A percentile compares a stretch with the other conserved stretches of the same genome.
phyloP scores from a whole-genome alignment of 805 yeast species.

The Yamadazyma insecticola region DNA sequence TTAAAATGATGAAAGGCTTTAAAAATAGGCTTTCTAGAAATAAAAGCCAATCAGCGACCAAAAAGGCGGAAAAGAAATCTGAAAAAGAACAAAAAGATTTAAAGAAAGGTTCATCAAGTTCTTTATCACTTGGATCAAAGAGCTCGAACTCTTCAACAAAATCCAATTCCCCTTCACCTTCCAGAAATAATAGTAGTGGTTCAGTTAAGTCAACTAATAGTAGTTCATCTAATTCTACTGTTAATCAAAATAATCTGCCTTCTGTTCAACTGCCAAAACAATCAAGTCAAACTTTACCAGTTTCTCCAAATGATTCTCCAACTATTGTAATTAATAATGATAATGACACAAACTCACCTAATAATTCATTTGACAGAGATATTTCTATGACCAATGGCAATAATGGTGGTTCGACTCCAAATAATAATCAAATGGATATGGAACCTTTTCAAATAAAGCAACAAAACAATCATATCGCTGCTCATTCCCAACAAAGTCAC shows the following conservation, averaged over 20 bases:
- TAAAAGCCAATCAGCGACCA: conserved; percentile 23
- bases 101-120: conserved; percentile 7
- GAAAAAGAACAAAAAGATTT: conserved; percentile 19
- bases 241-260: conserved; percentile 13
- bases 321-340: conserved; percentile 10
- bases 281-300: conserved; percentile 6
- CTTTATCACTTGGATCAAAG: conserved; percentile 8
- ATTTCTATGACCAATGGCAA: too few species aligned
- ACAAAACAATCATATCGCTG: conserved; percentile 13
- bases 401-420: too few species aligned
- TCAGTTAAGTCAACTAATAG: conserved; percentile 18
- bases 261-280: conserved; percentile 12
- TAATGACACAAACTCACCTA: conserved; percentile 3
- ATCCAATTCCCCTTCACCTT: conserved; percentile 30
- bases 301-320: conserved; percentile 8
- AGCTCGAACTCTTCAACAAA: conserved; percentile 15
- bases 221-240: conserved; percentile 9
- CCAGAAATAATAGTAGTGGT: conserved; percentile 24
- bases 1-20: conserved; percentile 44
- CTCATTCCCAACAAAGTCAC: conserved; percentile 17
- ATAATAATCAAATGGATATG: too few species aligned
- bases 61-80: conserved; percentile 32
- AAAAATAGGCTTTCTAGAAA: conserved; percentile 42
- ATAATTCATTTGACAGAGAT: too few species aligned
- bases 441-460: too few species aligned